Base-by-base conservation (phyloP, 116 monocot genomes). In the Papilionanthe hybrid region DNA sequence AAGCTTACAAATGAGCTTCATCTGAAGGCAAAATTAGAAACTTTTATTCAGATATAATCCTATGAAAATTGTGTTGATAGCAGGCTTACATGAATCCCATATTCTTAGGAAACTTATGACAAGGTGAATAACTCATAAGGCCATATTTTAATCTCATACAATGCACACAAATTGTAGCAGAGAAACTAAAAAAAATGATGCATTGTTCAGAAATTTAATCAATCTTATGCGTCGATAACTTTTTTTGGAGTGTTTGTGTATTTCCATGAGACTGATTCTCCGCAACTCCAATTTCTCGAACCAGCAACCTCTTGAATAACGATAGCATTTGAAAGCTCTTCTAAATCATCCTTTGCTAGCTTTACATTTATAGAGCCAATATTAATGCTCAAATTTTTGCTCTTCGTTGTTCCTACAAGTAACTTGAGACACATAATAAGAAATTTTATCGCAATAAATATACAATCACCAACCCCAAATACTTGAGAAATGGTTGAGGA, bases 351-450 rank as follows among this genome's bases (percentile, higher is more conserved):
- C 32, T 32, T 32, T 10, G 79, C 81, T 5, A 89, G 86, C 41
- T 79, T 86, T 47, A 89, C 77, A 0, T 74, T 68, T 9, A 84
- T 13, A 0, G 84, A 80, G 60, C 79, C 76, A 57, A 84, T 86
- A 55, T 86, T 89, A 53, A 20, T 43, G 23, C 82, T 77, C 72
- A 86, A 28, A n/a, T 84, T 89, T 76, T 86, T 86, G 17, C 82
- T 86, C 60, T 84, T 86, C 5, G 84, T 82, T 42, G 86, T 89
- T 50, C 89, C 89, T 89, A 76, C 1, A 83, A 66, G 66, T 9
- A 66, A 45, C 6, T 5, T 6, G 9, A 45, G 45, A 45, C 45
- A 45, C 9, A 6, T 7, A 45, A 45, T 45, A 45, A 45, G 9
- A 45, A 45, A 45, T 45, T 45, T 5, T 45, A 32, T 1, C 45